These are phyloP conservation scores for Sporothrix mexicana DNA, from an alignment of 2,329 filamentous ascomycete species.

Conservation along the genomic window DNA sequence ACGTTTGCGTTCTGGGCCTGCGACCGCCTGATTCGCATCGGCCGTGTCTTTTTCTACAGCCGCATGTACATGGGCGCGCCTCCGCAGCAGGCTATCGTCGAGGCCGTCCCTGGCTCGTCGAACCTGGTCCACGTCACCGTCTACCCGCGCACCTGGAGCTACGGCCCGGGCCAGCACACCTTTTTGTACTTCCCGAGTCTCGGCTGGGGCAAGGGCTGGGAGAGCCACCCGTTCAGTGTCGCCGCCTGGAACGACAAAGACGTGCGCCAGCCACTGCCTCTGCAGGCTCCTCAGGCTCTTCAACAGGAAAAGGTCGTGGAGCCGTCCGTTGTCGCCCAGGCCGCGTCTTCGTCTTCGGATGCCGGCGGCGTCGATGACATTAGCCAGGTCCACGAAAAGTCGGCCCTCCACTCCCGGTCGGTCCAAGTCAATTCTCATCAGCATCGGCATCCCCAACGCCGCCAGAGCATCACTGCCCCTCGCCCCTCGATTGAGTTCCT, in stretches of 20 bases:
- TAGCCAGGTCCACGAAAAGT: not conserved
- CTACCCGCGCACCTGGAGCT: not conserved
- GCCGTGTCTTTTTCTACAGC: constrained; percentile 8
- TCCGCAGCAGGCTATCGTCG: constrained; percentile 4
- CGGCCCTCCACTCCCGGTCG: not conserved
- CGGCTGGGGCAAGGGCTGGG: constrained; percentile 24
- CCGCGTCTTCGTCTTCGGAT: not conserved
- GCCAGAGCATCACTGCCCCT: not conserved
- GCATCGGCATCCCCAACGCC: not conserved
- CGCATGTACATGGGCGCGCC: not conserved
- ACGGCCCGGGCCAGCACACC: constrained; percentile 8
- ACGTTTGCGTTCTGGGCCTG: constrained; percentile 15
- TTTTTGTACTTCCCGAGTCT: constrained; percentile 21
- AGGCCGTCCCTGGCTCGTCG: not conserved
- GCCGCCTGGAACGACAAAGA: constrained; percentile 12
- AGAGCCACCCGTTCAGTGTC: constrained; percentile 25
- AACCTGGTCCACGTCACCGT: constrained; percentile 12
- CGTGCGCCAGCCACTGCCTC: not conserved
- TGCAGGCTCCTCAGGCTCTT: no score
- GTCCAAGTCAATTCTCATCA: not conserved
- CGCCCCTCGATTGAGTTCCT: constrained; percentile 12
- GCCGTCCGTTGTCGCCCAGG: not conserved
- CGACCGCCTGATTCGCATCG: not conserved
- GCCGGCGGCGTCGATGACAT: not conserved
- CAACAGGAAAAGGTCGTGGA: not conserved